Evolutionary conservation across 1,284 basidiomycete genomes (phyloP).

Genomic region (Ganoderma sinense): DNA sequence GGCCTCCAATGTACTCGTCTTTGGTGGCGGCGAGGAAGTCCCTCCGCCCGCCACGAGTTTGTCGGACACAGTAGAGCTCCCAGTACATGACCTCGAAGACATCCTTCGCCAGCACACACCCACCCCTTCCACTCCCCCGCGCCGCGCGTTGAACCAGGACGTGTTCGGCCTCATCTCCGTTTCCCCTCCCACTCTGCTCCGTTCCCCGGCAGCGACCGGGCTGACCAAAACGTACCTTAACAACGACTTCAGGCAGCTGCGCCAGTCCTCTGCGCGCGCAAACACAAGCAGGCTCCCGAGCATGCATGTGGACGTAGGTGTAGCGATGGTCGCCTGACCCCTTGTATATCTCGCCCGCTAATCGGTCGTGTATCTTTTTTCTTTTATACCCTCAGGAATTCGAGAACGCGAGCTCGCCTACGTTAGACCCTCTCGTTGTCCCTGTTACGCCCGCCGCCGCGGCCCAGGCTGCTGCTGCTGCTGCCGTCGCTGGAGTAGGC

Average conservation of each 20-base stretch:
- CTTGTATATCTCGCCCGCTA: slow-evolving; percentile 28
- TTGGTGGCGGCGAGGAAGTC: slow-evolving; percentile 26
- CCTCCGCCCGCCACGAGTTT: slow-evolving; percentile 23
- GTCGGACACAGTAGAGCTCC: slow-evolving; percentile 35
- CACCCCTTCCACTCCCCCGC: slow-evolving; percentile 57
- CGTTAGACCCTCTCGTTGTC: slow-evolving; percentile 35
- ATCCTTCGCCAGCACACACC: slow-evolving; percentile 33
- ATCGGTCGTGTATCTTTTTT: slow-evolving; percentile 12
- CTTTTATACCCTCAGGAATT: slow-evolving; percentile 36
- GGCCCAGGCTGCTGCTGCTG: background rate
- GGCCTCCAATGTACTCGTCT: slow-evolving; percentile 29
- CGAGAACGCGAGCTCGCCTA: slow-evolving; percentile 42
- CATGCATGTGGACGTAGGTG: slow-evolving; percentile 78
- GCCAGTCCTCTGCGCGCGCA: slow-evolving; percentile 69
- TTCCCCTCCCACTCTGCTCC: slow-evolving; percentile 74
- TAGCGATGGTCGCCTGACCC: slow-evolving; percentile 39
- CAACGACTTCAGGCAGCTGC: slow-evolving; percentile 80
- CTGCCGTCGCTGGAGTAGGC: background rate
- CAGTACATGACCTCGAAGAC: slow-evolving; percentile 39
- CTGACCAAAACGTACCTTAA: slow-evolving; percentile 80
- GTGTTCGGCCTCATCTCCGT: slow-evolving; percentile 57
- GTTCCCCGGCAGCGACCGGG: slow-evolving; percentile 78
- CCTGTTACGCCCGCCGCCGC: slow-evolving; percentile 19
- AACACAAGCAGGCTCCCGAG: slow-evolving; percentile 85
- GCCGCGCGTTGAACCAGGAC: slow-evolving; percentile 59